Evolutionary conservation across 176 grass and related monocot genomes (phyloP), one percentile per base, ranked within the genome.

Genomic region (Zizania latifolia): DNA sequence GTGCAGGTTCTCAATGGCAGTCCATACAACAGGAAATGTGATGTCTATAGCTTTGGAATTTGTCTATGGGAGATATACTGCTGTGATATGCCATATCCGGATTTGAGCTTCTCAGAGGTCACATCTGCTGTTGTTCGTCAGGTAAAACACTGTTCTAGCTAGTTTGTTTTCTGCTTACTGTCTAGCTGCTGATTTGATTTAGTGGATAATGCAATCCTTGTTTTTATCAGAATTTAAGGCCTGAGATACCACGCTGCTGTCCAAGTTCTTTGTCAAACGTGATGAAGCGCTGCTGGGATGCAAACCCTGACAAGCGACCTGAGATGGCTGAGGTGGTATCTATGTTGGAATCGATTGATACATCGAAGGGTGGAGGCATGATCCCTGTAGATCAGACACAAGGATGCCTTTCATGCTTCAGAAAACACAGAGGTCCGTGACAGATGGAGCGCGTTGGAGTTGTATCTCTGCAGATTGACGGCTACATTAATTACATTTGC

Each of bases 11-110:
- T 99, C 57, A 94, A 99, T 56, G 95, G 95, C 10, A 90, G 72
- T 38, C 86, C 95, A 22, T 99, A 99, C 81, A 99, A 99, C 54
- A 86, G 92, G 75, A 99, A 98, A 74, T 99, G 95, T 12, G 95
- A 99, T 51, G 95, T 99, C 7, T 99, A 99, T 61, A 99, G 95
- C 79, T 99, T 88, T 15, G 95, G 95, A 24, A 94, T 94, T 59
- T 94, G 91, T 71, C 58, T 99, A 4, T 94, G 91, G 92, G 95
- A 99, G 73, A 86, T 92, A 43, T 99, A 99, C 73, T 99, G 92
- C 45, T 99, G 95, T 12, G 95, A 99, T 78, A 99, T 99, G 95
- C 95, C 92, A 17, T 99, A 99, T 82, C 89, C 89, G 10, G 95
- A 99, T 43, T 56, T 99, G 69, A 99, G 91, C 82, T 99, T 92